phyloP scores from a whole-genome alignment of 306 rosid species.

The Ormosia emarginata region DNA sequence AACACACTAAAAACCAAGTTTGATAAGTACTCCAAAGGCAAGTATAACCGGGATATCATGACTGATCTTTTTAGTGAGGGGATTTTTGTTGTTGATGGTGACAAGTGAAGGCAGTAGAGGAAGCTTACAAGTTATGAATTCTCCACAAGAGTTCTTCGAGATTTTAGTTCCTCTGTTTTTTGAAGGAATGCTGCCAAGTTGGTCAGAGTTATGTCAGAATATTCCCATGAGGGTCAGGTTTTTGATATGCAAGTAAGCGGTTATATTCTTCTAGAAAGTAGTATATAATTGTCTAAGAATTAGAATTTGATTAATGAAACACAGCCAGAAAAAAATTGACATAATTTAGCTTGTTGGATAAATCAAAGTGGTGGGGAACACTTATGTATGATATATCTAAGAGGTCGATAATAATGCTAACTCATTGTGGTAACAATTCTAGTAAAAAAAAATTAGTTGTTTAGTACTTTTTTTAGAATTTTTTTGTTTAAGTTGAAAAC shows the following conservation, averaged over 20 bases:
- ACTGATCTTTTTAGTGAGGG: conserved; percentile 65
- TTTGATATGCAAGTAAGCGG: conserved; percentile 77
- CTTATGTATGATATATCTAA: no score
- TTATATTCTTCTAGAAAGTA: no score
- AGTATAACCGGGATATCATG: conserved; percentile 10
- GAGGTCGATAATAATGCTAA: no score
- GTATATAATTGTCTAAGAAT: no score
- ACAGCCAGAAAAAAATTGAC: no score
- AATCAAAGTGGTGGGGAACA: no score
- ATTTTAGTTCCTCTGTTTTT: conserved; percentile 55
- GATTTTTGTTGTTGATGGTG: conserved; percentile 67
- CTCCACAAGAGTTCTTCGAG: conserved; percentile 66
- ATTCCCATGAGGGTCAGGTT: conserved; percentile 23
- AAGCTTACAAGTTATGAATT: conserved; percentile 69
- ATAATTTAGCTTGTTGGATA: no score
- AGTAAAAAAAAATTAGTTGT: no score
- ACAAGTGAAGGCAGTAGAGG: conserved; percentile 69
- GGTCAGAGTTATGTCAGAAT: conserved; percentile 29
- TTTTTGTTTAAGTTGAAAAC: no score
- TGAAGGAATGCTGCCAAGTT: conserved; percentile 54
- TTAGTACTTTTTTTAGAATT: no score
- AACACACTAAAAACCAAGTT: conserved; percentile 50
- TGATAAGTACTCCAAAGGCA: conserved; percentile 53
- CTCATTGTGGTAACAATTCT: no score
- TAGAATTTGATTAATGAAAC: no score